Evolutionary conservation across 768 basidiomycete genomes (phyloP), one percentile per base, ranked within the genome.

Genomic region (Kwoniella sp.): DNA sequence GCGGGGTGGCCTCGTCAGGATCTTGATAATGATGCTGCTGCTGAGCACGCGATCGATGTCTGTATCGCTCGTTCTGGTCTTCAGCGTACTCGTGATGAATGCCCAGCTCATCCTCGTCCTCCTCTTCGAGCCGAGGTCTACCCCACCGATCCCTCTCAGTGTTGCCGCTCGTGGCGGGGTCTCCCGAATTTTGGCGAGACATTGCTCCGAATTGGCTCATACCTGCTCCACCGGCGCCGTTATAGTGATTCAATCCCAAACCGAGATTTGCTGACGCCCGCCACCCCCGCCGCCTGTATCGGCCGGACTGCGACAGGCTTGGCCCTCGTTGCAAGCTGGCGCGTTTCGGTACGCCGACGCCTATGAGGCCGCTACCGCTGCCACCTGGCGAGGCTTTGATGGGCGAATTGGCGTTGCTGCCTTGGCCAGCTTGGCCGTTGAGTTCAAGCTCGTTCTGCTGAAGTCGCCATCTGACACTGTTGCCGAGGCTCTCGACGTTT

Each of bases 241-340:
- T 51, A 28, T 34, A 55, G 13, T 63, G 55, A n/a, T 26, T 37
- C n/a, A 65, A 31, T 22, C 63, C 52, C n/a, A 59, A 20, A n/a
- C 63, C 58, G 22, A 68, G 51, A 20, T 63, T 52, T 2, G 69
- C 55, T 34, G 70, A 73, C 20, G 73, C 72, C 47, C 75, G 38
- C 70, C 72, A 77, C 3, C 75, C 75, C 60, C 62, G 47, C 2
- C 75, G 65, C 29, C 75, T 67, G 48, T 66, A 65, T 56, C 73
- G 55, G 20, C 71, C 72, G 20, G 63, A 61, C 41, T 71, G 66
- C 25, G 69, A 63, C n/a, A 74, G 48, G 28, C 66, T 67, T 15
- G 73, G 63, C 11, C 63, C 73, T 28, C 73, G 20, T 34, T 74
- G 69, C 29, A 65, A n/a, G 15, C 50, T 41, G 17, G 29, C 58